A percentile compares a stretch with the other conserved stretches of the same genome.
Conservation (phyloP, 2,329 filamentous ascomycete species). For the Delphinella strobiligena region DNA sequence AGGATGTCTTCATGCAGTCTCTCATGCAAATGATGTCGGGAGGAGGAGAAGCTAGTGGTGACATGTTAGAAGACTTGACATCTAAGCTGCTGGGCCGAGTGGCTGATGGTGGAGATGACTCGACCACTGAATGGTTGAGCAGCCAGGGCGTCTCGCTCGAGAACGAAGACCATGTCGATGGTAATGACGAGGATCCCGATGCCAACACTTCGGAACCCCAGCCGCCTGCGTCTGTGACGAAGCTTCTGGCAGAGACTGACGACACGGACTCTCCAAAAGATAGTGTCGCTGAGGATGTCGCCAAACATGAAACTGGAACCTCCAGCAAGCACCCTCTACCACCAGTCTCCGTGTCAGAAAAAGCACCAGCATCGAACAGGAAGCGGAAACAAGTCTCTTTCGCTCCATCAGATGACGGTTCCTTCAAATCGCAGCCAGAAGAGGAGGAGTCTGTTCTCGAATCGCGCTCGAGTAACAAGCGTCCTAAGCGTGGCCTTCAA, state of each 20-base stretch:
- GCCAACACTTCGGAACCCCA: slow-evolving; percentile 21
- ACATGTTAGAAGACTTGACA: slow-evolving; percentile 30
- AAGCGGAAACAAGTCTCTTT: neutral
- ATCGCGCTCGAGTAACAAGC: neutral
- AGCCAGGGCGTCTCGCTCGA: slow-evolving; percentile 19
- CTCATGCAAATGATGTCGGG: slow-evolving; percentile 33
- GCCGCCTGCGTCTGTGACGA: slow-evolving; percentile 10
- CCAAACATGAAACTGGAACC: neutral
- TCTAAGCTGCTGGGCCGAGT: slow-evolving; percentile 27
- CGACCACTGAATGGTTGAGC: slow-evolving; percentile 20
- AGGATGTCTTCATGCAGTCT: slow-evolving; percentile 29
- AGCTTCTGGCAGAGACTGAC: slow-evolving; percentile 8
- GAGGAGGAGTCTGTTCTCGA: neutral
- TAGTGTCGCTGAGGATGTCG: slow-evolving; percentile 6
- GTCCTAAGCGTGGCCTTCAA: neutral
- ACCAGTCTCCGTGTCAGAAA: neutral
- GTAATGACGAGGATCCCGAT: slow-evolving; percentile 18
- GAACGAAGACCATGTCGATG: slow-evolving; percentile 14
- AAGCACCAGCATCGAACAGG: neutral
- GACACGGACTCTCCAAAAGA: slow-evolving; percentile 8
- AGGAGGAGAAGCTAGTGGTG: slow-evolving; percentile 23
- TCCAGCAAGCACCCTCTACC: neutral
- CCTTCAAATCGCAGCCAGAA: neutral
- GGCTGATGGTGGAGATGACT: slow-evolving; percentile 15
- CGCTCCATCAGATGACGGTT: neutral